phyloP scores from a whole-genome alignment of 164 flowering plant genomes.

The Buxus sempervirens region DNA sequence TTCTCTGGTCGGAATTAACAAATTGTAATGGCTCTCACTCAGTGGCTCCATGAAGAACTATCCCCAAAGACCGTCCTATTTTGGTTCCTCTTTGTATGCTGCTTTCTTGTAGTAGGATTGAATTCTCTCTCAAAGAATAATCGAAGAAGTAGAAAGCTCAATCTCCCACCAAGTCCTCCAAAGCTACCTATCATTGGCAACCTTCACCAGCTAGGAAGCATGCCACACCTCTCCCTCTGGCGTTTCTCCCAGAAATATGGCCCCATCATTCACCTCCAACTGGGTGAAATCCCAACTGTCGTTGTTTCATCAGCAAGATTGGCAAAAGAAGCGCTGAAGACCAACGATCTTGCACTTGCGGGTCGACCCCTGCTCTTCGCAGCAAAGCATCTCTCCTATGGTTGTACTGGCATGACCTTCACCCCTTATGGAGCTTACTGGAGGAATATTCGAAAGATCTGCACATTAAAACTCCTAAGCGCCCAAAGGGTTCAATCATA shows the following conservation, averaged over 20 bases:
- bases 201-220: conserved; percentile 44
- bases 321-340: conserved; percentile 39
- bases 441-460: conserved; percentile 15
- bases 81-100: conserved; percentile 9
- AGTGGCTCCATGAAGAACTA: conserved; percentile 9
- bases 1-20: no score
- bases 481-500: conserved; percentile 36
- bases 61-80: not conserved
- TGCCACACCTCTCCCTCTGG: conserved; percentile 38
- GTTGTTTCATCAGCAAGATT: conserved; percentile 41
- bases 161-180: conserved; percentile 38
- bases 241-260: conserved; percentile 31
- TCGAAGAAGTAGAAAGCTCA: conserved; percentile 14
- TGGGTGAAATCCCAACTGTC: conserved; percentile 38
- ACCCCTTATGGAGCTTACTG: conserved; percentile 46
- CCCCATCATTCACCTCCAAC: conserved; percentile 34
- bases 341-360: conserved; percentile 14
- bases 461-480: conserved; percentile 37
- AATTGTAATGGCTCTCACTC: not conserved
- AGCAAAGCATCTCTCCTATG: conserved; percentile 31
- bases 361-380: conserved; percentile 28
- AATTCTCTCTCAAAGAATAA: conserved; percentile 10
- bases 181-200: conserved; percentile 51
- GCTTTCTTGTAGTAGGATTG: conserved; percentile 10
- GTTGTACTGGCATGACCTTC: conserved; percentile 31